Evolutionary conservation across 345 rosid genomes (phyloP), one percentile per base, ranked within the genome.

Genomic region (Rhizophora mangle): DNA sequence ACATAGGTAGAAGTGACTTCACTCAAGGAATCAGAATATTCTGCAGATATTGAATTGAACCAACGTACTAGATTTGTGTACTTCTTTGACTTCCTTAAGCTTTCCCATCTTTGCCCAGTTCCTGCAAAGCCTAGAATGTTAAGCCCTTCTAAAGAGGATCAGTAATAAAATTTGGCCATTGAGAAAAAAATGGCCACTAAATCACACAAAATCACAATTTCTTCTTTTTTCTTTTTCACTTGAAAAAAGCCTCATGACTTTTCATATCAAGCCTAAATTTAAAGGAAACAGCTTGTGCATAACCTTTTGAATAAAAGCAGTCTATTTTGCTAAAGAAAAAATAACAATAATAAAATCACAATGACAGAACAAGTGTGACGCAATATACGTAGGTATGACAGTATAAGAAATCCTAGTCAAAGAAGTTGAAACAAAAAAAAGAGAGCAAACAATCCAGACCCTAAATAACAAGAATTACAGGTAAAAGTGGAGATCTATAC

Each of bases 1-100:
- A 80, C 81, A 77, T 85, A 87, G 16, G 83, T 74, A 49, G 84
- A 77, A 1, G 67, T 24, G 46, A 89, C 77, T 79, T 85, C 86
- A 72, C 66, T 78, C 75, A 95, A 81, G 29, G 82, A 62, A 73
- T 82, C 83, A 6, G 74, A 62, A 73, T 92, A 83, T 72, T 95
- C 96, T 0, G 82, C 75, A 64, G 81, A 72, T 49, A 90, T 72
- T 1, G 98, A 95, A 46, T 89, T 90, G 81, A 82, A 95, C 98
- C 99, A 95, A 22, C 98, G 83, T 37, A 82, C 91, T 22, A 95
- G 78, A 68, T 82, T 85, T 62, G 76, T 92, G 79, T 86, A 92
- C 84, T 95, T 95, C 78, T 85, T 92, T 8, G 99, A 90, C 83
- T 87, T 95, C 84, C 93, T 95, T 71, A 90, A 71, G 72, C 97